phyloP scores from a whole-genome alignment of 208 protist species.

The Borovskyia barvae region DNA sequence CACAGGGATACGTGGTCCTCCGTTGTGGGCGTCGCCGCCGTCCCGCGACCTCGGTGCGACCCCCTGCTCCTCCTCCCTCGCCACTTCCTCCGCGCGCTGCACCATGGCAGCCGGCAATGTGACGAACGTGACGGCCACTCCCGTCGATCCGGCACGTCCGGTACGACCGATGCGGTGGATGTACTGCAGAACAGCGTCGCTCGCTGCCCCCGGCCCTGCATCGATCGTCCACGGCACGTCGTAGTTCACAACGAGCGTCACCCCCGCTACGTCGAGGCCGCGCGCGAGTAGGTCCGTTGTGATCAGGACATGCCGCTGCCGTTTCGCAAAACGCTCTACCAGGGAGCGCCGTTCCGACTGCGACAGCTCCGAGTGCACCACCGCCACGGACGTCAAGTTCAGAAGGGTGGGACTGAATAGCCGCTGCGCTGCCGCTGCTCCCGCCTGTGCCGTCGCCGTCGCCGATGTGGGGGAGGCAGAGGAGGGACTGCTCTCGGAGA shows the following conservation, averaged over 20 bases:
- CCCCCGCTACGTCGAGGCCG: constrained; percentile 94
- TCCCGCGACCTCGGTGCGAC: not conserved
- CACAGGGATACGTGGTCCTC: not conserved
- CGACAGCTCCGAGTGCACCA: constrained; percentile 79
- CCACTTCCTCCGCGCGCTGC: constrained; percentile 21
- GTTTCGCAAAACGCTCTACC: constrained; percentile 93
- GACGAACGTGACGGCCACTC: constrained; percentile 93
- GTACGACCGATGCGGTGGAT: constrained; percentile 96
- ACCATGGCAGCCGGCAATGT: constrained; percentile 54
- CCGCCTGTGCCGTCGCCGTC: not conserved
- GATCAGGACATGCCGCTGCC: constrained; percentile 95
- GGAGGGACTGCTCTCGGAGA: not conserved
- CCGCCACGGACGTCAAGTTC: constrained; percentile 62
- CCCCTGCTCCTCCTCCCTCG: constrained; percentile 3
- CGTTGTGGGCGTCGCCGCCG: not conserved
- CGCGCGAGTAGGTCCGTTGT: constrained; percentile 97
- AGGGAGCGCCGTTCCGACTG: constrained; percentile 93
- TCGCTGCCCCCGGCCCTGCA: not conserved
- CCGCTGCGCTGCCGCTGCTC: not conserved
- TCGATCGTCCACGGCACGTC: constrained; percentile 92
- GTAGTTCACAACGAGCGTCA: constrained; percentile 98
- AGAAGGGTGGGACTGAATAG: constrained; percentile 2
- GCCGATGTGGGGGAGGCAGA: not conserved
- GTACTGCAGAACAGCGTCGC: constrained; percentile 85
- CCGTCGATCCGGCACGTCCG: constrained; percentile 84